These are phyloP conservation scores for Polygonum maritimum DNA, from an alignment of 148 eudicot genomes.

Conservation along the genomic window DNA sequence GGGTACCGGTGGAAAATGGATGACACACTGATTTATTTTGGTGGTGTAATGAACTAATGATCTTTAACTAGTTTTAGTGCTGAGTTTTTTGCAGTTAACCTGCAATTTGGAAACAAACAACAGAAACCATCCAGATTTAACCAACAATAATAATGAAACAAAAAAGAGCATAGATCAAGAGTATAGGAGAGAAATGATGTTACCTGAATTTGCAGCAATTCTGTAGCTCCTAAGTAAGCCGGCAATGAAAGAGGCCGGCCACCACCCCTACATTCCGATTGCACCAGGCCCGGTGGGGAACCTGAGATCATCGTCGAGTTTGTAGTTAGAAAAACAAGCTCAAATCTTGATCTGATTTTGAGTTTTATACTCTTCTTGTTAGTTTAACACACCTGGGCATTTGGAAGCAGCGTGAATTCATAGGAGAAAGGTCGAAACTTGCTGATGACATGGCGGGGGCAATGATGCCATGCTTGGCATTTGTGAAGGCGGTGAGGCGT, in stretches of 20 bases:
- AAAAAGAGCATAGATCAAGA: neutral
- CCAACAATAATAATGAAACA: neutral
- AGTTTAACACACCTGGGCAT: conserved; percentile 5
- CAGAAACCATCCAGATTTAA: neutral
- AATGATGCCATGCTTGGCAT: conserved; percentile 9
- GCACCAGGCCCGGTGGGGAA: conserved; percentile 3
- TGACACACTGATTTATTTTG: neutral
- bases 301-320: neutral
- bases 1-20: neutral
- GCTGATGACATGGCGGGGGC: conserved; percentile 13
- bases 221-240: neutral
- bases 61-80: neutral
- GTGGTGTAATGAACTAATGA: neutral
- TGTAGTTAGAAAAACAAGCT: neutral
- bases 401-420: neutral
- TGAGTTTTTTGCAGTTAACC: neutral
- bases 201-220: neutral
- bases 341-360: neutral
- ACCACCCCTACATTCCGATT: conserved; percentile 4
- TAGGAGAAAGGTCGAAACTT: conserved; percentile 19
- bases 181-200: neutral
- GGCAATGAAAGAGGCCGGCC: neutral
- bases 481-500: conserved; percentile 29
- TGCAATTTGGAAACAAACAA: neutral
- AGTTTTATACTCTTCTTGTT: neutral